Evolutionary conservation across 139 green algal species (phyloP), one percentile per base, ranked within the genome.

Genomic region (Yamagishiella unicocca): DNA sequence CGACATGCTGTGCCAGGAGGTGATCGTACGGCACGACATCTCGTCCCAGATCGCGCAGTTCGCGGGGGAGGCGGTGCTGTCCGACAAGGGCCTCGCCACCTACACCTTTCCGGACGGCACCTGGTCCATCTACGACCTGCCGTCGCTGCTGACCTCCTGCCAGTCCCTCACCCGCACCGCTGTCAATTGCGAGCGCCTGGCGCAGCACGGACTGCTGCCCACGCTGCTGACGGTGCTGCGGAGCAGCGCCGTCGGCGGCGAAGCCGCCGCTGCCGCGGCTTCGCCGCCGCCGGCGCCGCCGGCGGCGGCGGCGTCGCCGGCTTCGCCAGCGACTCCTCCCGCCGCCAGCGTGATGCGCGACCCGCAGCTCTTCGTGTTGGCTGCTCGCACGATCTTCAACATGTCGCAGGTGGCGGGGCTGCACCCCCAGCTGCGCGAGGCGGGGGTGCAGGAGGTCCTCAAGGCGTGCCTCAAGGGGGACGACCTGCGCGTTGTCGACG

Each of bases 401-500:
- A 64, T 85, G 61, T 46, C 74, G 43, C 74, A 82, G 74, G 79
- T 85, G 38, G 43, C 61, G 61, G 79, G 61, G 29, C 79, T 85
- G 62, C 79, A 85, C 61, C 27, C 40, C 5, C 21, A 43, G 42
- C 58, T 85, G 40, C 62, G 62, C 29, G 61, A 75, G 40, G 61
- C 79, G 61, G 79, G 79, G 27, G 79, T 75, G 79, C 61, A 66
- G 31, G 79, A 76, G 27, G 61, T 75, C 29, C 61, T 85, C 40
- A 75, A 84, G 77, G 77, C 77, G 14, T 84, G 77, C 54, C 79
- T 85, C 40, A 62, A 24, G 42, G 40, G 79, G 9, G 79, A 88
- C 43, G 84, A 89, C 73, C 62, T 80, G 62, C 73, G 84, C 0
- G 84, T 89, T 2, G 74, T 82, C 22, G 84, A 89, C 74, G 84